These are phyloP conservation scores for Candida boidinii DNA, from an alignment of 805 yeast genomes.

Conservation along the genomic window DNA sequence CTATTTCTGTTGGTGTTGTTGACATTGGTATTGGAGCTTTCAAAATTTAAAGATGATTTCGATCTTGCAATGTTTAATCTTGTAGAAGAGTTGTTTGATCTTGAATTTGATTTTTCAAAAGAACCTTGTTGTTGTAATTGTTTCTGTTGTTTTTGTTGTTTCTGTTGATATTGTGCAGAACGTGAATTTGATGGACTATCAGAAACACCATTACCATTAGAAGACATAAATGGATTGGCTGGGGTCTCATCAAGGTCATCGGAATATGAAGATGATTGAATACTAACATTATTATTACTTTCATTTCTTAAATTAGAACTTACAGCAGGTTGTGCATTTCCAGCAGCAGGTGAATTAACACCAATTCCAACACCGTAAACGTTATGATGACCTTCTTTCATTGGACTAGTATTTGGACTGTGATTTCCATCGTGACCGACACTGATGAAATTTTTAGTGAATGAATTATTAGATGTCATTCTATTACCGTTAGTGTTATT, in stretches of 20 bases:
- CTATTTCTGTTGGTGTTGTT: no score
- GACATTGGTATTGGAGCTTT: neutral
- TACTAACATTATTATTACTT: no score
- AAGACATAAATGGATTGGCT: no score
- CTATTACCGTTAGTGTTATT: neutral
- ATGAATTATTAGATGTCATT: neutral
- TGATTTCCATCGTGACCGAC: constrained; percentile 7
- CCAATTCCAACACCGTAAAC: neutral
- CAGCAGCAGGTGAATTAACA: neutral
- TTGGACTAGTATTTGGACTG: constrained; percentile 12
- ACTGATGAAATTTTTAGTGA: neutral
- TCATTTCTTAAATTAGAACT: no score
- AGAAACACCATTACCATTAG: no score
- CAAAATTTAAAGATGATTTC: constrained; percentile 3
- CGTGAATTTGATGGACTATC: no score
- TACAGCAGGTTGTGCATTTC: neutral
- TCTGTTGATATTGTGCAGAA: no score
- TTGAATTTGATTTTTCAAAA: neutral
- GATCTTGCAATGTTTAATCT: constrained; percentile 1
- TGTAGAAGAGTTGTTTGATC: constrained; percentile 1
- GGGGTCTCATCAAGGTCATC: no score
- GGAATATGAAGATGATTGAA: no score
- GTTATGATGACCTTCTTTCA: neutral
- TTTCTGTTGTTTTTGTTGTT: no score
- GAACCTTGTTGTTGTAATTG: no score